Evolutionary conservation across 2,329 filamentous ascomycete genomes (phyloP), one percentile per base, ranked within the genome.

Genomic region (Stenocarpella maydis): DNA sequence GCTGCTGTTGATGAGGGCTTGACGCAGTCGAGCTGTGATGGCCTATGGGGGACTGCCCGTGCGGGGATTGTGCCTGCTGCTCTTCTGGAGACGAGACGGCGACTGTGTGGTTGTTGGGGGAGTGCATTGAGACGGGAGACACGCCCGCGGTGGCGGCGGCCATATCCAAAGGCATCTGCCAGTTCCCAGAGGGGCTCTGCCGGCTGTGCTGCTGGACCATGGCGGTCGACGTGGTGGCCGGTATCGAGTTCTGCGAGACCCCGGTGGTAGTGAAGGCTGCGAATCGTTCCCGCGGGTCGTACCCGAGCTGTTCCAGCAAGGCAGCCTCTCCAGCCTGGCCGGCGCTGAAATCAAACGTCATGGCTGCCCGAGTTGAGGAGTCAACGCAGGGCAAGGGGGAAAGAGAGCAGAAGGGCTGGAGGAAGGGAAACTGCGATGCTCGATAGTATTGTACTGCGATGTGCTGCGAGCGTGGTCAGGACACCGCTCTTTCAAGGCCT

Each of bases 311-410:
- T 77, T 90, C 88, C 77, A 90, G 78, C 77, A 90, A 84, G 78
- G 83, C 86, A 79, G 75, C 75, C 60, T 90, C 87, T 80, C 84
- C 85, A 80, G 83, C 84, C 34, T 68, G 68, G 78, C 83, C 82
- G 78, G 82, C 77, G 80, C 86, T 86, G 82, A 87, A 90, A 77
- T 90, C 86, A 83, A 87, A 85, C 81, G 84, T 86, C 88, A 86
- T 86, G 78, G 77, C 67, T 85, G 77, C 74, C 72, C 75, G 73
- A 28, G 53, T 21, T 58, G 37, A 45, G 28, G 74, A 73, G 74
- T 74, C 75, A n/a, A n/a, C 76, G 72, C 73, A 76, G 73, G 77
- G 70, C 67, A 70, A 72, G 65, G 65, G 67, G 77, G 75, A 74
- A 54, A 37, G 54, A 41, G 50, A 17, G 26, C 75, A 75, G 76